Evolutionary conservation across 768 basidiomycete species (phyloP).

Genomic region (Collybiopsis confluens): DNA sequence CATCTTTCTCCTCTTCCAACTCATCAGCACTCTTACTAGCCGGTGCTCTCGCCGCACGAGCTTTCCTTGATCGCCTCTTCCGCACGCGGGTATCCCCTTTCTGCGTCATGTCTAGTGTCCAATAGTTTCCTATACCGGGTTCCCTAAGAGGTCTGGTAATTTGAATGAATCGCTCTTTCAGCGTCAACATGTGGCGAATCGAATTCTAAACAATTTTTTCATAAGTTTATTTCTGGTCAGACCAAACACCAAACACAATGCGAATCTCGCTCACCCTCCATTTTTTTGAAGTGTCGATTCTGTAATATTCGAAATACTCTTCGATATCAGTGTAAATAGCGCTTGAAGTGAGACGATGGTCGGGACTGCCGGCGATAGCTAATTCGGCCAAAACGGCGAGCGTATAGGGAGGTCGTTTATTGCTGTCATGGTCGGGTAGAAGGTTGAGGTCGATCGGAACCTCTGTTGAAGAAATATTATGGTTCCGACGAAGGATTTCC

Average conservation of each 20-base stretch:
- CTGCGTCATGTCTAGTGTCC: conserved; percentile 37
- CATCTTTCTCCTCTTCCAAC: neutral
- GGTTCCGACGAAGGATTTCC: conserved; percentile 23
- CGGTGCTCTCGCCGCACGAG: neutral
- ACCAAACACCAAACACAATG: neutral
- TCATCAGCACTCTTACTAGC: neutral
- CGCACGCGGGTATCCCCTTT: conserved; percentile 43
- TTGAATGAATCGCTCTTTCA: conserved; percentile 37
- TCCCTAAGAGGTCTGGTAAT: conserved; percentile 48
- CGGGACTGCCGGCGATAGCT: conserved; percentile 61
- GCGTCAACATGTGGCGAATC: conserved; percentile 1
- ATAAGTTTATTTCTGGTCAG: neutral
- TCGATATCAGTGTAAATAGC: conserved; percentile 58
- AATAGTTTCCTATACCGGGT: conserved; percentile 50
- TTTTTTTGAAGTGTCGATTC: conserved; percentile 32
- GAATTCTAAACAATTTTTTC: neutral
- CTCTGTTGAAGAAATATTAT: conserved; percentile 26
- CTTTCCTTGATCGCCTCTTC: conserved; percentile 22
- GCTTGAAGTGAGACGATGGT: conserved; percentile 51
- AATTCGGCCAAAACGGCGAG: conserved; percentile 40
- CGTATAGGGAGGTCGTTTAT: conserved; percentile 7
- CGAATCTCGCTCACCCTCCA: conserved; percentile 46
- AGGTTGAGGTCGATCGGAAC: conserved; percentile 27
- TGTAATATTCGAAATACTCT: conserved; percentile 48
- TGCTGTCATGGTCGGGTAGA: neutral